Base-by-base conservation (phyloP, 305 asterid genomes). In the Solanum hybrid region DNA sequence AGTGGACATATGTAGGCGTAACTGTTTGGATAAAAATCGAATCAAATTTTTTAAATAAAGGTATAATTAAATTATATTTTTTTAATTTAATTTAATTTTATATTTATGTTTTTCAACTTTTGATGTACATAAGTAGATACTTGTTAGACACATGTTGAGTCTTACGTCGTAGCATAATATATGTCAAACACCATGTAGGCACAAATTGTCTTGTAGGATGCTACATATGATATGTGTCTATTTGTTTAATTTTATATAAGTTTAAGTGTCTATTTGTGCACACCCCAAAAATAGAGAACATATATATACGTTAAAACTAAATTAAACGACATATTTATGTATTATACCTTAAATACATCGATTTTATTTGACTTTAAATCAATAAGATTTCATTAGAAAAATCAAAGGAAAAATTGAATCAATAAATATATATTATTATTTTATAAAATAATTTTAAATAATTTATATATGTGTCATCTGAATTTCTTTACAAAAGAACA, bases 201-300 rank as follows among this genome's bases (percentile, higher is more conserved):
- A 0, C n/a, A 56, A 51, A 16, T 51, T 51, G 9, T 0, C n/a
- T 16, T 2, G 66, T 51, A 51, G n/a, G n/a, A 51, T 56, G 2
- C 0, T 0, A 3, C 2, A 0, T 56, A 56, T 17, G 10, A 20
- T 20, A 0, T 17, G 24, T 56, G 69, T 56, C 24, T 56, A 3
- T 17, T 56, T 56, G 1, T 56, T 56, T 2, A 56, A 56, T 6
- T 56, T 56, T 56, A 3, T 56, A 20, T 56, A 17, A 56, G n/a
- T 0, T 56, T 56, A 56, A 56, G n/a, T 56, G 0, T 6, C 1
- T 56, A 56, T 3, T 56, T 7, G 10, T 56, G 0, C 5, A 0
- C 10, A 56, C 32, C 35, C 35, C 0, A 56, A 56, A 56, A 20
- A 7, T 56, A 9, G 1, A 56, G 69, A 20, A 56, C 10, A 56